Evolutionary conservation across 1,284 basidiomycete species (phyloP), one percentile per base, ranked within the genome.

Genomic region (Athelia sp.): DNA sequence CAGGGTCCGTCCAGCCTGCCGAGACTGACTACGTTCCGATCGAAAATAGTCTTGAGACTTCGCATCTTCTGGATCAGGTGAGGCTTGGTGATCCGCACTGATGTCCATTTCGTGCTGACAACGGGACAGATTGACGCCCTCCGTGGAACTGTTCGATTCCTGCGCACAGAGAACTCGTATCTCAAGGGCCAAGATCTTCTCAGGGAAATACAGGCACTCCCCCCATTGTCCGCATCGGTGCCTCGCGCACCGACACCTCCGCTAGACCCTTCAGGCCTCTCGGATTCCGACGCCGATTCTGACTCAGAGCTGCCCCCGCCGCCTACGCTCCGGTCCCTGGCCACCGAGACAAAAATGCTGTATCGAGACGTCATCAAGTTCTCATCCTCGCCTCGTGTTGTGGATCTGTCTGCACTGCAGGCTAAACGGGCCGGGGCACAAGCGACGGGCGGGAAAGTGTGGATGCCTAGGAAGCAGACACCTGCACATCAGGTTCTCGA

Each of bases 111-210:
- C 58, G 54, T 51, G 51, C 40, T 36, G 35, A 1, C 14, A 21
- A 11, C n/a, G 51, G 23, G 43, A 49, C 64, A 96, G 86, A 81
- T 98, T 58, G 91, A 96, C 47, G 87, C 87, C n/a, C 78, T 98
- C 17, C 87, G 91, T 40, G 84, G 87, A 2, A 93, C 93, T 0
- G 81, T 99, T 22, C 83, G 90, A 23, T 96, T 90, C 79, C 73
- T 99, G 23, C 84, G 94, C 17, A 82, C 78, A 32, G 96, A 99
- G 67, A 99, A 99, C 65, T 81, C 90, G 1, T 90, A 90, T 63
- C 82, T 99, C 65, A 95, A 91, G 63, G 88, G 92, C 2, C 86
- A 90, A 62, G 91, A 93, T 60, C 74, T 98, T 1, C 80, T 95
- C 55, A 78, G 80, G 50, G 89, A 93, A 58, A 82, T 98, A 50